A percentile compares a stretch with the other conserved stretches of the same genome.
These are phyloP conservation scores for Capsicum baccatum DNA, from an alignment of 257 asterid species.

Conservation along the genomic window DNA sequence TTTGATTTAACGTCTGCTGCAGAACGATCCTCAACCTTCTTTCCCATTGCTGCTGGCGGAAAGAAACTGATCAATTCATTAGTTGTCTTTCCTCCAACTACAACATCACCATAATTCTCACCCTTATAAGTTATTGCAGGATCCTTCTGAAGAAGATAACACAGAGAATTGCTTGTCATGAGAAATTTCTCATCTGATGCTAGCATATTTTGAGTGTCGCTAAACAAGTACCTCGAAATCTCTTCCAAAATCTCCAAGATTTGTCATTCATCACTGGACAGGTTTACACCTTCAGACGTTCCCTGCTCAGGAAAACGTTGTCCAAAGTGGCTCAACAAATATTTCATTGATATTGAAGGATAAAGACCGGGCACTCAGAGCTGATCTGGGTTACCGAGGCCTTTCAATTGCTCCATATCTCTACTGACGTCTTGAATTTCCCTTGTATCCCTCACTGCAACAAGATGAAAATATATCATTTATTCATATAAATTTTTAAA, in stretches of 20 bases:
- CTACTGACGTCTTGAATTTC: conserved; percentile 51
- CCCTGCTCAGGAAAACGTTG: conserved; percentile 76
- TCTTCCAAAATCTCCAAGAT: conserved; percentile 59
- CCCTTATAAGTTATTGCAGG: conserved; percentile 43
- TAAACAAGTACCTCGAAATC: conserved; percentile 53
- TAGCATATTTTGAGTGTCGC: conserved; percentile 58
- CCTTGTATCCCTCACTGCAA: conserved; percentile 53
- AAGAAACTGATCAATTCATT: conserved; percentile 31
- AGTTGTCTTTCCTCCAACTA: conserved; percentile 39
- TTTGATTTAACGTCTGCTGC: conserved; percentile 29
- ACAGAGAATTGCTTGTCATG: conserved; percentile 83
- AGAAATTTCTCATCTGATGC: conserved; percentile 78
- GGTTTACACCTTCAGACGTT: conserved; percentile 48
- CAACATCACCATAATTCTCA: conserved; percentile 36
- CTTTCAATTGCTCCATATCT: conserved; percentile 62
- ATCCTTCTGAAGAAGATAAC: conserved; percentile 93
- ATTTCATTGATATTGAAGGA: conserved; percentile 89
- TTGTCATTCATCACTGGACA: conserved; percentile 77
- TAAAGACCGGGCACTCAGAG: conserved; percentile 76
- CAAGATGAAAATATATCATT: no score
- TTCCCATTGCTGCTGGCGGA: conserved; percentile 27
- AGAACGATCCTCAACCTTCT: conserved; percentile 27
- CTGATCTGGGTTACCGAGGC: conserved; percentile 72
- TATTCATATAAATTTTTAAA: no score
- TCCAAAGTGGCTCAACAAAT: conserved; percentile 87